A percentile compares a stretch with the other conserved stretches of the same genome.
Conservation (phyloP, 1,284 basidiomycete genomes). For the Erythrobasidium hasegawianum region DNA sequence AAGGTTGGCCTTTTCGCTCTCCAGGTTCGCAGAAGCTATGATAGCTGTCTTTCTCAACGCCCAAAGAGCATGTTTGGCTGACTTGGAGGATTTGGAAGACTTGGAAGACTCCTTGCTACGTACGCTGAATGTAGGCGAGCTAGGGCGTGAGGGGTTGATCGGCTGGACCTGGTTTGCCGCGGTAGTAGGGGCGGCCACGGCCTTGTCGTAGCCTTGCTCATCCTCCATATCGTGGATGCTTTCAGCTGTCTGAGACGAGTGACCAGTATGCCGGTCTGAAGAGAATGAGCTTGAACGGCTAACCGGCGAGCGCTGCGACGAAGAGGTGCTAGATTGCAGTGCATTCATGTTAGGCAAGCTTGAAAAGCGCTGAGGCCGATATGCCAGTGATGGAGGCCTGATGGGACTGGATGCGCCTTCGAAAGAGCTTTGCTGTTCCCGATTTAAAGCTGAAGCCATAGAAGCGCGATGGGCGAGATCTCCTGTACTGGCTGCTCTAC, state of each 20-base stretch:
- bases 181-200: neutral
- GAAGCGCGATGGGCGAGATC: neutral
- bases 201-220: neutral
- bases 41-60: conserved; percentile 24
- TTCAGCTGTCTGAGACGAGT: neutral
- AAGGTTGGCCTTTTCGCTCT: neutral
- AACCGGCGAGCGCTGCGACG: neutral
- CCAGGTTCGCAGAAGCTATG: conserved; percentile 6
- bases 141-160: neutral
- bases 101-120: neutral
- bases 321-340: neutral
- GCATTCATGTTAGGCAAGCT: conserved; percentile 4
- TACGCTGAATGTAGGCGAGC: neutral
- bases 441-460: neutral
- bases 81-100: conserved; percentile 11
- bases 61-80: conserved; percentile 6
- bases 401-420: neutral
- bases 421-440: neutral
- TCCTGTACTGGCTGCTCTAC: neutral
- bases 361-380: conserved; percentile 1
- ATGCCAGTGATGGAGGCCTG: neutral
- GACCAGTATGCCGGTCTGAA: neutral
- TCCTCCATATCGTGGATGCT: neutral
- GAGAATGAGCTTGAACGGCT: neutral
- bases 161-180: neutral